These are phyloP conservation scores for Elsinoe arachidis DNA, from an alignment of 2,329 filamentous ascomycete species.

Conservation along the genomic window DNA sequence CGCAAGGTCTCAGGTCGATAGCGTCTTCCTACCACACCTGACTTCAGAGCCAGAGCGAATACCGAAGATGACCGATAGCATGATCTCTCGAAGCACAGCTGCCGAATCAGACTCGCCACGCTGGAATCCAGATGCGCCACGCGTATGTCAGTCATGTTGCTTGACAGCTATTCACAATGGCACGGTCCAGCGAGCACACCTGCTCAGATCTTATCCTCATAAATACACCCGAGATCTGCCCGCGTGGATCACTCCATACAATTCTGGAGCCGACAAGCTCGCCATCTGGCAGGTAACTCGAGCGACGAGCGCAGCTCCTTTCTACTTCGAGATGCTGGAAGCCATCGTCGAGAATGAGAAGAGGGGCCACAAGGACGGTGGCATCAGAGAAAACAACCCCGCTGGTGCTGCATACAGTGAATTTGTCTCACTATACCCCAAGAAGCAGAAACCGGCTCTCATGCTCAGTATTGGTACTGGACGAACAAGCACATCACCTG, in stretches of 20 bases:
- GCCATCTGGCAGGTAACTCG: constrained; percentile 45
- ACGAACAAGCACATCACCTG: constrained; percentile 34
- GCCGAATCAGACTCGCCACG: neutral
- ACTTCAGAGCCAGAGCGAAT: neutral
- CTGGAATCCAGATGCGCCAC: constrained; percentile 20
- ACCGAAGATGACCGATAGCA: neutral
- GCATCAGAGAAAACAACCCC: constrained; percentile 44
- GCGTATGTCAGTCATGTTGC: constrained; percentile 35
- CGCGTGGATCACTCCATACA: constrained; percentile 41
- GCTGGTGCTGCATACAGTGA: constrained; percentile 40
- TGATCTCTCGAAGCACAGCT: neutral
- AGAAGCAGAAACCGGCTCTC: constrained; percentile 33
- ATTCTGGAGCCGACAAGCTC: constrained; percentile 38
- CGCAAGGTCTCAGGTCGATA: neutral
- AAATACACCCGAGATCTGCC: constrained; percentile 34
- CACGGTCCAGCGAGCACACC: constrained; percentile 39
- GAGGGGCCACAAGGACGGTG: constrained; percentile 41
- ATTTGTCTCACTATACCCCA: constrained; percentile 37
- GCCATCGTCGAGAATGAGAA: constrained; percentile 34
- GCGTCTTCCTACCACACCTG: neutral
- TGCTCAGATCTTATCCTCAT: constrained; percentile 42
- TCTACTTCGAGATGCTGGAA: constrained; percentile 43
- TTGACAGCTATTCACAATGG: constrained; percentile 42
- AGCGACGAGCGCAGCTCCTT: constrained; percentile 45
- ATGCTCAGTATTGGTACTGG: constrained; percentile 41